A percentile compares a stretch with the other conserved stretches of the same genome.
Conservation (phyloP, 1,139 yeast species). For the Diutina scorzettiae region DNA sequence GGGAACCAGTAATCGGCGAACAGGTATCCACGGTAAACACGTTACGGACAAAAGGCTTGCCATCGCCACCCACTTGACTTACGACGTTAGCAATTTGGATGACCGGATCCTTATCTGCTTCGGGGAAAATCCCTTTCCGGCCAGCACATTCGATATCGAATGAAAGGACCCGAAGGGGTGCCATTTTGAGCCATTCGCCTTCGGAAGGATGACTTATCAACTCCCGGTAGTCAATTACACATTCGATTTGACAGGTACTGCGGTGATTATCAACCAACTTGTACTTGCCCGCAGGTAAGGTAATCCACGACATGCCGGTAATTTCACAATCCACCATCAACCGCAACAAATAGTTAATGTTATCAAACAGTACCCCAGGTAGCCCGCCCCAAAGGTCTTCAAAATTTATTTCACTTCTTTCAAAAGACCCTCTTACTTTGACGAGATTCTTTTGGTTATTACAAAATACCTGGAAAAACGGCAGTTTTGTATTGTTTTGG, state of each 20-base stretch:
- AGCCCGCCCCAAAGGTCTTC: slow-evolving; percentile 48
- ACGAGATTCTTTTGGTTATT: slow-evolving; percentile 56
- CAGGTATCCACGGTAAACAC: slow-evolving; percentile 91
- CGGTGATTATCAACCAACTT: slow-evolving; percentile 30
- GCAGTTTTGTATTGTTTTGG: slow-evolving; percentile 63
- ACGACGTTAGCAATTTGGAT: slow-evolving; percentile 96
- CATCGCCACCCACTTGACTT: slow-evolving; percentile 57
- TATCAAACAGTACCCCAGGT: slow-evolving; percentile 64
- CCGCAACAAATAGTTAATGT: slow-evolving; percentile 73
- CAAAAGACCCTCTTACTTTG: slow-evolving; percentile 66
- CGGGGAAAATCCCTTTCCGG: slow-evolving; percentile 92
- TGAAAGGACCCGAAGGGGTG: slow-evolving; percentile 86
- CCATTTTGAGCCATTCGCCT: slow-evolving; percentile 89
- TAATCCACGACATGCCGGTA: slow-evolving; percentile 97
- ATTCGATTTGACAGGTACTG: slow-evolving; percentile 82
- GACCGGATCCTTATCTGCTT: slow-evolving; percentile 85
- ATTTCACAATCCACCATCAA: slow-evolving; percentile 87
- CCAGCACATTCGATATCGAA: slow-evolving; percentile 99
- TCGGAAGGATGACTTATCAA: slow-evolving; percentile 76
- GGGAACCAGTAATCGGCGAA: slow-evolving; percentile 88
- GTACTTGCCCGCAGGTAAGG: slow-evolving; percentile 71
- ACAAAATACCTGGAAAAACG: slow-evolving; percentile 66
- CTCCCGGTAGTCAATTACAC: slow-evolving; percentile 53
- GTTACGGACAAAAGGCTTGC: slow-evolving; percentile 79
- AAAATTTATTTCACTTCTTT: slow-evolving; percentile 66